phyloP scores from a whole-genome alignment of 768 basidiomycete genomes.

The Pholiota molesta region DNA sequence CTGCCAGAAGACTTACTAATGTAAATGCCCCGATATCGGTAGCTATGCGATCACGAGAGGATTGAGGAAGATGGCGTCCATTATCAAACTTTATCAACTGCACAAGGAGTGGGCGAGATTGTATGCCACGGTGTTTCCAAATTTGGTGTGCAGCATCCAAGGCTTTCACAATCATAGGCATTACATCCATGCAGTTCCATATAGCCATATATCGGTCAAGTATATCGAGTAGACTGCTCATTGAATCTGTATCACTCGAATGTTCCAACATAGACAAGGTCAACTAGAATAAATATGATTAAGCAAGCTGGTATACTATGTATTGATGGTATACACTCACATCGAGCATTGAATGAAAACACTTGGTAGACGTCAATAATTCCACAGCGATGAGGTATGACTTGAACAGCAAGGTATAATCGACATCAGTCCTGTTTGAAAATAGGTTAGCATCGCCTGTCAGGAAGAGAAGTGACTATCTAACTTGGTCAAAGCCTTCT shows the following conservation, averaged over 20 bases:
- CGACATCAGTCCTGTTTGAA: constrained; percentile 26
- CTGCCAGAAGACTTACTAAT: constrained; percentile 44
- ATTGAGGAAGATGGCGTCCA: constrained; percentile 53
- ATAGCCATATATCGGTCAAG: constrained; percentile 72
- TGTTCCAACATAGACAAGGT: constrained; percentile 57
- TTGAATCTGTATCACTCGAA: constrained; percentile 51
- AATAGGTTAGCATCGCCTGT: neutral
- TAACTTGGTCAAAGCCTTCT: constrained; percentile 55
- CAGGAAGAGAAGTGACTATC: constrained; percentile 11
- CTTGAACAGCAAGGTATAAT: constrained; percentile 44
- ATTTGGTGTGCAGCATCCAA: constrained; percentile 64
- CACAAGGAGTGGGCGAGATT: constrained; percentile 64
- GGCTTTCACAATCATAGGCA: constrained; percentile 54
- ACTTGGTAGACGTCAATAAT: constrained; percentile 62
- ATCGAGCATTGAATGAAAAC: constrained; percentile 71
- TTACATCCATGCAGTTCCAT: constrained; percentile 78
- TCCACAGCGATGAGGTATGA: constrained; percentile 61
- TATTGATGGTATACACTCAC: constrained; percentile 39
- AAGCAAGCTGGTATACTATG: constrained; percentile 5
- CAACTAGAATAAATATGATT: constrained; percentile 37
- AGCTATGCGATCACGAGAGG: constrained; percentile 60
- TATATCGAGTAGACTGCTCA: constrained; percentile 68
- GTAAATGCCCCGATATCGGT: constrained; percentile 65
- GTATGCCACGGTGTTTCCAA: constrained; percentile 67
- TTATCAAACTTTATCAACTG: constrained; percentile 69